phyloP scores from a whole-genome alignment of 805 yeast genomes.

The Starmera amethionina region DNA sequence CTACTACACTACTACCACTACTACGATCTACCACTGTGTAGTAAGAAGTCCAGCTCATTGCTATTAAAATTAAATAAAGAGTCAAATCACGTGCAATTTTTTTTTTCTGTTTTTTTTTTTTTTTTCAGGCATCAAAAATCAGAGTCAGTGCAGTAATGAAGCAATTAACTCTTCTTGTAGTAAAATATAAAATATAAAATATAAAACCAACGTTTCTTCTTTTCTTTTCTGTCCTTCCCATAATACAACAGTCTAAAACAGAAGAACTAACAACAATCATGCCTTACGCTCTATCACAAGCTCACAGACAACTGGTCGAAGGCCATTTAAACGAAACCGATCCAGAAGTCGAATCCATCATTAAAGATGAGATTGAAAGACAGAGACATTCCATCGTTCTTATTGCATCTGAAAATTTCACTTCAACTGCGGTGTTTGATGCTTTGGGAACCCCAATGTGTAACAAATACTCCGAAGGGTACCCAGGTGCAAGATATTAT shows the following conservation, averaged over 20 bases:
- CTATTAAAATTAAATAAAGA: no score
- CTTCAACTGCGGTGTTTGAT: slow-evolving; percentile 92
- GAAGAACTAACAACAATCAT: slow-evolving; percentile 7
- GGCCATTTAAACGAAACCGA: slow-evolving; percentile 51
- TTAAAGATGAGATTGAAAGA: slow-evolving; percentile 75
- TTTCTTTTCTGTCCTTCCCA: no score
- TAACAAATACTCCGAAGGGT: slow-evolving; percentile 98
- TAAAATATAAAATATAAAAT: no score
- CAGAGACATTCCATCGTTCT: slow-evolving; percentile 90
- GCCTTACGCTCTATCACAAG: slow-evolving; percentile 58
- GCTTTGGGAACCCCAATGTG: slow-evolving; percentile 96
- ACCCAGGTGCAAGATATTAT: slow-evolving; percentile 98
- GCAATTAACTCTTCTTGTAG: no score
- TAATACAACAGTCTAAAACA: no score
- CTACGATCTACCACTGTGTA: no score
- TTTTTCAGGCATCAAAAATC: no score
- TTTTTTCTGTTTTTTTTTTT: no score
- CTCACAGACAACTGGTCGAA: slow-evolving; percentile 58
- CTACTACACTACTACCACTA: not conserved
- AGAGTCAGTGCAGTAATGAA: no score
- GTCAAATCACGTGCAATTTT: no score
- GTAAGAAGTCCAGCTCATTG: no score
- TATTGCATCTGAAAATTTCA: slow-evolving; percentile 96
- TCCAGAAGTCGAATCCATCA: slow-evolving; percentile 68
- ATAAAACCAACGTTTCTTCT: no score